These are phyloP conservation scores for Flaveria bidentis DNA, from an alignment of 129 eudicot species.

Conservation along the genomic window DNA sequence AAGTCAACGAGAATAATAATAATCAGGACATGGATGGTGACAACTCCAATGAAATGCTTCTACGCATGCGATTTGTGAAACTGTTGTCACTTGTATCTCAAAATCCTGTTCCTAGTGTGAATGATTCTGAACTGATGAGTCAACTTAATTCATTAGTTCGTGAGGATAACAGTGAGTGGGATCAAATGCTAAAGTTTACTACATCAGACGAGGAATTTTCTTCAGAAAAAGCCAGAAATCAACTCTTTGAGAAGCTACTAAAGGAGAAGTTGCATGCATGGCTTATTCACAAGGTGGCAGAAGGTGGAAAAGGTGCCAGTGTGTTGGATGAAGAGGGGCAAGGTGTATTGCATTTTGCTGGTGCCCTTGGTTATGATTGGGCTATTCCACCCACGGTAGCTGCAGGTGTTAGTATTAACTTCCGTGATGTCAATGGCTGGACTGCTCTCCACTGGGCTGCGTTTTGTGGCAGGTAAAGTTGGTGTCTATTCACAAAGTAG, in stretches of 20 bases:
- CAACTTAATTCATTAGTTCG: constrained; percentile 53
- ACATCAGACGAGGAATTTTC: constrained; percentile 52
- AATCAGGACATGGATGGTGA: constrained; percentile 34
- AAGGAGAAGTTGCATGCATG: constrained; percentile 77
- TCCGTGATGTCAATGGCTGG: constrained; percentile 93
- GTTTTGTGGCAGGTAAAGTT: constrained; percentile 75
- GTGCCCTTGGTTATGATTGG: constrained; percentile 97
- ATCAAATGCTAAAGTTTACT: constrained; percentile 51
- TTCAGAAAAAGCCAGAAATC: constrained; percentile 52
- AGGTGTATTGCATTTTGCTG: constrained; percentile 89
- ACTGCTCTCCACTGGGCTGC: constrained; percentile 99
- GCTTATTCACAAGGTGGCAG: constrained; percentile 77
- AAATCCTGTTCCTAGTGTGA: constrained; percentile 33
- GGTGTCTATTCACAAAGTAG: background rate
- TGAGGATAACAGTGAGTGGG: constrained; percentile 67
- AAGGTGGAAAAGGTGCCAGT: constrained; percentile 90
- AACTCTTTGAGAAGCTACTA: constrained; percentile 54
- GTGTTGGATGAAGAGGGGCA: constrained; percentile 84
- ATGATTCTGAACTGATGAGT: constrained; percentile 42
- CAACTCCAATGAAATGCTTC: constrained; percentile 46
- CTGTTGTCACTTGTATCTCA: constrained; percentile 52
- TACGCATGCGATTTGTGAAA: constrained; percentile 69
- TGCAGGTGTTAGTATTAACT: constrained; percentile 88
- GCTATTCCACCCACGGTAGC: constrained; percentile 73
- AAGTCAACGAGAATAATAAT: constrained; percentile 28